Evolutionary conservation across 768 basidiomycete genomes (phyloP), one percentile per base, ranked within the genome.

Genomic region (Russula abietina): DNA sequence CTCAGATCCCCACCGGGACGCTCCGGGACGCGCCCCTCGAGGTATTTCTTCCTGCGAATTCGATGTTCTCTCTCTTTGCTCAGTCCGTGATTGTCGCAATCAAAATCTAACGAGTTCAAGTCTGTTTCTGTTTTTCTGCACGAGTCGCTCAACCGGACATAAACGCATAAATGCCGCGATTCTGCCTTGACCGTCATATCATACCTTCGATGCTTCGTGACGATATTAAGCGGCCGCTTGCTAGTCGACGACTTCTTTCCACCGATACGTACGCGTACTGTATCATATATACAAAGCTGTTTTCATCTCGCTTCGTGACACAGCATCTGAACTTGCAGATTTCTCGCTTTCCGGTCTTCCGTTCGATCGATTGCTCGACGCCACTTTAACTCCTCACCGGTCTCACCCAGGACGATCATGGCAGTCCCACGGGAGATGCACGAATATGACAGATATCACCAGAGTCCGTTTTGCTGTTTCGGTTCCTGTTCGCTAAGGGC

Each of bases 291-390:
- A 26, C 55, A 57, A 57, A 33, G 55, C 32, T 46, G 55, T 9
- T 30, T 36, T 30, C n/a, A 22, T 24, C n/a, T 43, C 22, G 30
- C 30, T 16, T 56, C 41, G 3, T 30, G 41, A 38, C 14, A 11
- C 33, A 33, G 11, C 33, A 45, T 56, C 41, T n/a, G 41, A 57
- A 45, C 30, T 11, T 22, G 16, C 22, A 7, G 24, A 7, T 26
- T 56, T 43, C 32, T 57, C 55, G 55, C 55, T 57, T 57, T 57
- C 55, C 55, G 43, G 22, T 57, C 55, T 57, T 57, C 55, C 55
- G 43, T 33, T 57, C 55, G 2, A 33, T 46, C 33, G 43, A 32
- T 43, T 28, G 24, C 16, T 26, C 36, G n/a, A n/a, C 55, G 8
- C 28, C 39, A 56, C 26, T 45, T 19, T 43, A 28, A 8, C 43